Conservation (phyloP, 257 asterid species). For the Primulina huaijiensis region DNA sequence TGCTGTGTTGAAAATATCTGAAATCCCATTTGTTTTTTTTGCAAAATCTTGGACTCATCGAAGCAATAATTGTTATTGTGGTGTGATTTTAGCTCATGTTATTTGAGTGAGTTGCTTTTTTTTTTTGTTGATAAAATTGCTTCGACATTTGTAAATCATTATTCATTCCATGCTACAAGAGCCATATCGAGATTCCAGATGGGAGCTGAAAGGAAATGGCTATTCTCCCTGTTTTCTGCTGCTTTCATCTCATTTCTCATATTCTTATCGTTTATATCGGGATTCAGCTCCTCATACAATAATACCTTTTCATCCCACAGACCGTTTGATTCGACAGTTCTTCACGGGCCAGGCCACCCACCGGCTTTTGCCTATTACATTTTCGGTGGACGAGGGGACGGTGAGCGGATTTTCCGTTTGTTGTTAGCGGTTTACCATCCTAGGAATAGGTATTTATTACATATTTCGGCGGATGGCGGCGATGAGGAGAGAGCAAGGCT, state of each 20-base stretch:
- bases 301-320: constrained; percentile 56
- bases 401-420: constrained; percentile 71
- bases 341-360: constrained; percentile 73
- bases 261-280: constrained; percentile 65
- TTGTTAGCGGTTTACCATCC: constrained; percentile 93
- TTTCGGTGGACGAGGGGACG: constrained; percentile 75
- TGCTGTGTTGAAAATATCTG: not conserved
- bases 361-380: constrained; percentile 90
- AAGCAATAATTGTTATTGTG: not conserved
- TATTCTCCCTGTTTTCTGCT: constrained; percentile 81
- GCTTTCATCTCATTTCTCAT: constrained; percentile 75
- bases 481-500: constrained; percentile 72
- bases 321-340: constrained; percentile 52
- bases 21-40: not conserved
- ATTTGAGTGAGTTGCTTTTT: not conserved
- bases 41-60: no score
- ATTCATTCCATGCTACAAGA: constrained; percentile 24
- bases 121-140: not conserved
- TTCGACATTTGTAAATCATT: not conserved
- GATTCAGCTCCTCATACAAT: constrained; percentile 77
- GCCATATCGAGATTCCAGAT: constrained; percentile 29
- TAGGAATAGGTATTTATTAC: constrained; percentile 90
- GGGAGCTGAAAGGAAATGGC: constrained; percentile 97
- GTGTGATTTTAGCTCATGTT: not conserved
- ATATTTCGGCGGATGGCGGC: constrained; percentile 67